Percentiles rank a stretch among this genome's conserved stretches.
These are phyloP conservation scores for Syzygium jambos DNA, from an alignment of 345 rosid species.

Conservation along the genomic window DNA sequence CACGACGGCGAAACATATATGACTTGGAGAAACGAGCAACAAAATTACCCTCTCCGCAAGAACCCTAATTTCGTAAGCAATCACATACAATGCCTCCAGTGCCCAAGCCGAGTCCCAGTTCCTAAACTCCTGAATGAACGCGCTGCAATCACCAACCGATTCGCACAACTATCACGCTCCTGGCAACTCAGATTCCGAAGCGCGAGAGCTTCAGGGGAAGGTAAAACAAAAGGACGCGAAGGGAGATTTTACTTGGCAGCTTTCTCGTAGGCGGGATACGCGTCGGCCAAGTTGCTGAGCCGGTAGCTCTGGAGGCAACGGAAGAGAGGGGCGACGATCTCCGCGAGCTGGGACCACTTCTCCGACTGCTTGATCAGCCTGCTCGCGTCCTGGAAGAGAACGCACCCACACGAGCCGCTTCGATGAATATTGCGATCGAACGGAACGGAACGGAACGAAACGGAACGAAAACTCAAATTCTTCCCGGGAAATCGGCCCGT, in stretches of 20 bases:
- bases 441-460: not conserved
- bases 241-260: slow-evolving; percentile 49
- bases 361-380: slow-evolving; percentile 76
- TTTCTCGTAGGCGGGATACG: slow-evolving; percentile 75
- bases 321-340: slow-evolving; percentile 52
- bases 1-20: not conserved
- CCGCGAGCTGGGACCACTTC: slow-evolving; percentile 57
- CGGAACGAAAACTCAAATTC: too few relatives aligned
- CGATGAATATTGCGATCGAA: not conserved
- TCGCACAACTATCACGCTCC: not conserved
- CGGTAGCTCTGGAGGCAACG: slow-evolving; percentile 77
- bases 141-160: slow-evolving; percentile 28
- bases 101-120: slow-evolving; percentile 99
- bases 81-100: slow-evolving; percentile 67
- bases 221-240: not conserved
- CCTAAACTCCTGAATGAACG: slow-evolving; percentile 95
- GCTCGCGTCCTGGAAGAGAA: slow-evolving; percentile 48
- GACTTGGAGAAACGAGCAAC: not conserved
- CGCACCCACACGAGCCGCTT: not conserved
- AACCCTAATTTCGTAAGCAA: slow-evolving; percentile 89
- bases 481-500: not conserved
- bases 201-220: not conserved
- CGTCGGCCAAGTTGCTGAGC: slow-evolving; percentile 56
- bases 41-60: slow-evolving; percentile 82
- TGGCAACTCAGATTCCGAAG: not conserved